Evolutionary conservation across 2,329 filamentous ascomycete genomes (phyloP).

Genomic region (Aspergillus udagawae): DNA sequence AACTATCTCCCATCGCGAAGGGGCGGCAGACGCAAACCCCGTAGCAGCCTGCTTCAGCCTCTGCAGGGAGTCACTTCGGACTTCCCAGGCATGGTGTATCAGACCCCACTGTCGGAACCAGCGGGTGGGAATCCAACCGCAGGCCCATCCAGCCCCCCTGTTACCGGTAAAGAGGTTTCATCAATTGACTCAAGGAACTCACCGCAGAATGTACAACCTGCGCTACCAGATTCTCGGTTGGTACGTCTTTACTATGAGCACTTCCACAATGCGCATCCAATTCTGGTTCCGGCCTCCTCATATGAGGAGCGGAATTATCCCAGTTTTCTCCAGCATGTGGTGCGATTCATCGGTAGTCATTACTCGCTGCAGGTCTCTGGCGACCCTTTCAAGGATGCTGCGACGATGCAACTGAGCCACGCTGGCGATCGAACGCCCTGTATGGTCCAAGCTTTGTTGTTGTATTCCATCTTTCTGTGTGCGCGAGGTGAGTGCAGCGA

Average conservation of each 20-base stretch:
- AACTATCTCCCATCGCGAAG: slow-evolving; percentile 69
- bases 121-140: slow-evolving; percentile 1
- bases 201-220: slow-evolving; percentile 12
- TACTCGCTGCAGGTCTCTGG: slow-evolving; percentile 37
- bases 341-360: slow-evolving; percentile 52
- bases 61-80: slow-evolving; percentile 2
- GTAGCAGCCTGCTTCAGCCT: slow-evolving; percentile 12
- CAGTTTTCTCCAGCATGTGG: slow-evolving; percentile 45
- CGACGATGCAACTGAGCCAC: slow-evolving; percentile 9
- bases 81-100: not conserved
- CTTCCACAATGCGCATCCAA: slow-evolving; percentile 52
- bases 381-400: slow-evolving; percentile 22
- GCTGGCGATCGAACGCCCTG: slow-evolving; percentile 21
- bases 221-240: slow-evolving; percentile 30
- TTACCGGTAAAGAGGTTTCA: slow-evolving; percentile 18
- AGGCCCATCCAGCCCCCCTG: slow-evolving; percentile 7
- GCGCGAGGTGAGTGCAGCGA: slow-evolving; percentile 32
- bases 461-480: slow-evolving; percentile 34
- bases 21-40: slow-evolving; percentile 45
- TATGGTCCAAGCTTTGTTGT: slow-evolving; percentile 36
- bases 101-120: not conserved
- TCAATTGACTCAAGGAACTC: slow-evolving; percentile 11
- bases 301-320: slow-evolving; percentile 41
- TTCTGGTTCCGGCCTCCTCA: slow-evolving; percentile 46
- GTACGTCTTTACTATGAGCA: slow-evolving; percentile 50